Evolutionary conservation across 2,329 filamentous ascomycete genomes (phyloP).

Genomic region (Pseudodiploospora longispora): DNA sequence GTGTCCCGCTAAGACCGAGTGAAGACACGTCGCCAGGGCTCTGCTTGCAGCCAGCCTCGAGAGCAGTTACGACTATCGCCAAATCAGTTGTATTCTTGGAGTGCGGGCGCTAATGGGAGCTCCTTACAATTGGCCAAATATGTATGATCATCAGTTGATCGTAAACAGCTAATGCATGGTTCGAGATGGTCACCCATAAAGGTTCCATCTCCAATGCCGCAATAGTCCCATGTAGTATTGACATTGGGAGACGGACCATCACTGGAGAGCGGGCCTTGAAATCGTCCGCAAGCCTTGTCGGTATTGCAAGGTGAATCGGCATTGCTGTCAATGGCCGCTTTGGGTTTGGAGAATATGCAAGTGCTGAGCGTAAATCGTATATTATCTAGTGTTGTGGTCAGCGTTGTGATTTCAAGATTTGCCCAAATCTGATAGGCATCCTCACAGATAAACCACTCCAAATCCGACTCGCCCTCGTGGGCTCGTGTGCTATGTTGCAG

Average conservation of each 20-base stretch:
- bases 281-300: conserved; percentile 30
- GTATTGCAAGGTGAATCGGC: conserved; percentile 36
- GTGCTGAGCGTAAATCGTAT: conserved; percentile 39
- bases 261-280: conserved; percentile 29
- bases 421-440: neutral
- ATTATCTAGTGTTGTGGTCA: conserved; percentile 31
- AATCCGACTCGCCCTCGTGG: conserved; percentile 31
- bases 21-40: conserved; percentile 28
- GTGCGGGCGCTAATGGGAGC: neutral
- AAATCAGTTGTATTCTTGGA: neutral
- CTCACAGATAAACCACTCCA: conserved; percentile 42
- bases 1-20: conserved; percentile 32
- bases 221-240: conserved; percentile 30
- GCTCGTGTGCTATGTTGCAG: conserved; percentile 36
- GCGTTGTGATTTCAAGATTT: neutral
- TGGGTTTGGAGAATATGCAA: conserved; percentile 33
- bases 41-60: conserved; percentile 41
- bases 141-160: conserved; percentile 28
- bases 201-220: conserved; percentile 26
- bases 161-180: conserved; percentile 35
- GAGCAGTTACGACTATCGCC: conserved; percentile 35
- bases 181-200: conserved; percentile 25
- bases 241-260: conserved; percentile 18
- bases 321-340: conserved; percentile 21
- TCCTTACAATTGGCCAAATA: conserved; percentile 44